These are phyloP conservation scores for Puccinia triticina DNA, from an alignment of 1,284 basidiomycete species.

Conservation along the genomic window DNA sequence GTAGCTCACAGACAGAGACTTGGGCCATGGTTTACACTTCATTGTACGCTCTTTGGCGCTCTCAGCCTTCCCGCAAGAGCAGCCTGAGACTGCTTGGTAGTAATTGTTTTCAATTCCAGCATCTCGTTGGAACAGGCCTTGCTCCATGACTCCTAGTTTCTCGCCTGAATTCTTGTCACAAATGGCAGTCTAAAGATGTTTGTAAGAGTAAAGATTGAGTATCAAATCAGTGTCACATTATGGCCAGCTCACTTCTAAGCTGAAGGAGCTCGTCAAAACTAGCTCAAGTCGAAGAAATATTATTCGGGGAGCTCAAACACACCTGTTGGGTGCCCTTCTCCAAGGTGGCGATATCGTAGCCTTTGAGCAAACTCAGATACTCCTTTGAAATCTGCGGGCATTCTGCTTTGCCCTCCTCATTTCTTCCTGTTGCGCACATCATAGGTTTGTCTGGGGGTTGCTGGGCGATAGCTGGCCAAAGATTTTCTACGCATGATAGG, in stretches of 20 bases:
- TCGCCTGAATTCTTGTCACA: neutral
- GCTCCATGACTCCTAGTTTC: neutral
- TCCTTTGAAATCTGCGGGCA: neutral
- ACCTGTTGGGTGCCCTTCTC: neutral
- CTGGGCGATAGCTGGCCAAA: neutral
- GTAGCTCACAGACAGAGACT: neutral
- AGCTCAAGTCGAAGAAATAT: neutral
- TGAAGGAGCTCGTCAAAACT: neutral
- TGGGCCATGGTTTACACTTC: neutral
- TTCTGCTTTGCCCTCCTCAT: neutral
- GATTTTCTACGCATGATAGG: neutral
- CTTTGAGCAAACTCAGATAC: neutral
- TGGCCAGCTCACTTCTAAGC: neutral
- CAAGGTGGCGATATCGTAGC: neutral
- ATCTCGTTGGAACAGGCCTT: neutral
- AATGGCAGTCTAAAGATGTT: neutral
- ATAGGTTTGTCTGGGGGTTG: neutral
- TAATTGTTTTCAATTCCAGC: neutral
- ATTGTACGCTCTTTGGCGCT: neutral
- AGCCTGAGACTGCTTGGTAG: neutral
- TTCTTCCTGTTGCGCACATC: neutral
- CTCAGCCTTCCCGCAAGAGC: neutral
- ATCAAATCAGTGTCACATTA: neutral
- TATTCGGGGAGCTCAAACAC: neutral
- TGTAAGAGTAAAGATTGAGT: too few species aligned